phyloP scores from a whole-genome alignment of 2,329 filamentous ascomycete species.

The Fusarium verrucosum region DNA sequence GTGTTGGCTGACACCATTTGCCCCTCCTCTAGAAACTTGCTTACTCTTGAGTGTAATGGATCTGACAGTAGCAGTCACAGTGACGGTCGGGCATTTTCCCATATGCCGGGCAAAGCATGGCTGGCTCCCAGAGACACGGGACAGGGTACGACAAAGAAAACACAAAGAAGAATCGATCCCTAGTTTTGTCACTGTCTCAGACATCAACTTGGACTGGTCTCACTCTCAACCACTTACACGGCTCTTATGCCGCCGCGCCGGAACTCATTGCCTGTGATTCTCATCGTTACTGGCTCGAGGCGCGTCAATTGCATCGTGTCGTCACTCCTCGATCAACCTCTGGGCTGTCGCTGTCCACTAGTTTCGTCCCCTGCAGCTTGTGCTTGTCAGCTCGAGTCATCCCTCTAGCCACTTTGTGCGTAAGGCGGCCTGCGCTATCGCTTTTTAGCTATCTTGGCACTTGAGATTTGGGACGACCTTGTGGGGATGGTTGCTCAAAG shows the following conservation, averaged over 20 bases:
- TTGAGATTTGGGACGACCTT: not conserved
- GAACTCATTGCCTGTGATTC: slow-evolving; percentile 10
- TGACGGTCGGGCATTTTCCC: slow-evolving; percentile 33
- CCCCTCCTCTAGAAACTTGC: not conserved
- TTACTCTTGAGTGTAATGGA: not conserved
- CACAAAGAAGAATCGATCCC: slow-evolving; percentile 11
- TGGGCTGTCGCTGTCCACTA: slow-evolving; percentile 15
- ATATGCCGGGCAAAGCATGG: slow-evolving; percentile 6
- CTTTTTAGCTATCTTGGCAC: slow-evolving; percentile 12
- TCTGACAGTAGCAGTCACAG: slow-evolving; percentile 8
- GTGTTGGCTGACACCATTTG: slow-evolving; percentile 5
- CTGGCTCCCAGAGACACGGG: slow-evolving; percentile 26
- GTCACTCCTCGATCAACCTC: slow-evolving; percentile 17
- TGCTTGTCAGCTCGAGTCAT: slow-evolving; percentile 22
- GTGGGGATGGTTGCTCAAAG: slow-evolving; percentile 25
- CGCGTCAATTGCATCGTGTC: slow-evolving; percentile 15
- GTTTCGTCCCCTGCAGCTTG: slow-evolving; percentile 24
- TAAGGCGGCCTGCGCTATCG: slow-evolving; percentile 4
- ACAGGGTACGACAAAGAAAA: slow-evolving; percentile 4
- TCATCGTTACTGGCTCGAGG: slow-evolving; percentile 12
- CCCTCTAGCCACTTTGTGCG: slow-evolving; percentile 27
- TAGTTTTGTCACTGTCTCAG: slow-evolving; percentile 21
- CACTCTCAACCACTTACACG: slow-evolving; percentile 8
- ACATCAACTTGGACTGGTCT: not conserved
- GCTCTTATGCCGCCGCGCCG: slow-evolving; percentile 19